Percentiles rank a stretch among this genome's conserved stretches.
Conservation (phyloP, 257 asterid genomes). For the Solanum chilense region DNA sequence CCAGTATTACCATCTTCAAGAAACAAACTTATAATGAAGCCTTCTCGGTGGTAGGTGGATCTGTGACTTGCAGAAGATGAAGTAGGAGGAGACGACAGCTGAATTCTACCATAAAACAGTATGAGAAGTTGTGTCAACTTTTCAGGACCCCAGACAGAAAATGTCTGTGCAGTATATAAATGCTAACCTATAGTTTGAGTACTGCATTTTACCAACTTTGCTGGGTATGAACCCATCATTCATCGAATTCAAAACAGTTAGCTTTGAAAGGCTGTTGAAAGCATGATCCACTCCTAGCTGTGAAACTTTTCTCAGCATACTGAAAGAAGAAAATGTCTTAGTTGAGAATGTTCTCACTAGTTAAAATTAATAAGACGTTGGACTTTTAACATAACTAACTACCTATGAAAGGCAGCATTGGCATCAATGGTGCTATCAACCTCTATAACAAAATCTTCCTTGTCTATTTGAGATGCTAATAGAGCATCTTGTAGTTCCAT, state of each 20-base stretch:
- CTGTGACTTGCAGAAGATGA: conserved; percentile 38
- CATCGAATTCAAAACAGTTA: conserved; percentile 24
- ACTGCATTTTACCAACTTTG: conserved; percentile 61
- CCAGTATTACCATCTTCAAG: conserved; percentile 86
- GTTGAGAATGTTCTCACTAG: conserved; percentile 2
- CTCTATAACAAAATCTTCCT: conserved; percentile 72
- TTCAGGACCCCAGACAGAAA: not conserved
- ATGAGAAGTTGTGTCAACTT: not conserved
- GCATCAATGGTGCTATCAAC: conserved; percentile 81
- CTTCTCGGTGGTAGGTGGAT: conserved; percentile 60
- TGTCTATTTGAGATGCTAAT: conserved; percentile 52
- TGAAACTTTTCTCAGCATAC: conserved; percentile 57
- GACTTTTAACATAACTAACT: conserved; percentile 11
- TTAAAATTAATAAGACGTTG: not conserved
- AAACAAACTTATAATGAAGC: conserved; percentile 53
- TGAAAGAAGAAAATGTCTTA: conserved; percentile 24
- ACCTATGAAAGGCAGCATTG: conserved; percentile 72
- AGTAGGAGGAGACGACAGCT: conserved; percentile 84
- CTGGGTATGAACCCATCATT: conserved; percentile 13
- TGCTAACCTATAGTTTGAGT: conserved; percentile 63
- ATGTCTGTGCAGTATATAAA: not conserved
- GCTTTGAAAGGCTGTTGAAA: conserved; percentile 40
- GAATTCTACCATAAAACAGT: conserved; percentile 42
- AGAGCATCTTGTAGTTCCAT: conserved; percentile 56
- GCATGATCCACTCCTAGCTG: conserved; percentile 63